These are phyloP conservation scores for Diutina rugosa DNA, from an alignment of 1,139 yeast species.

Conservation along the genomic window DNA sequence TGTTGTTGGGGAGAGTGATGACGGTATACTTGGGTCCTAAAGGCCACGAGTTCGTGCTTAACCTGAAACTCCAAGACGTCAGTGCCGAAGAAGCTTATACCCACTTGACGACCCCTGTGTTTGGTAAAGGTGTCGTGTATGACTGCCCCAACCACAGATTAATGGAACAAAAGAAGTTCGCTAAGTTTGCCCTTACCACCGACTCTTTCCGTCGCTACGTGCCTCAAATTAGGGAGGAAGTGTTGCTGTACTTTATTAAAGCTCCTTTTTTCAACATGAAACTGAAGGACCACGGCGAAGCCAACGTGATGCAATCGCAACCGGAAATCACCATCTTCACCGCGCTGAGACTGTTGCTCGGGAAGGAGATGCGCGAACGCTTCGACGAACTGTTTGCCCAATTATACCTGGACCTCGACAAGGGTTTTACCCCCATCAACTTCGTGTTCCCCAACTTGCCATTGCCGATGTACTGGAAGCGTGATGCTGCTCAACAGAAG, in stretches of 20 bases:
- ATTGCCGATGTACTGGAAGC: conserved; percentile 66
- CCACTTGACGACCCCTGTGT: conserved; percentile 93
- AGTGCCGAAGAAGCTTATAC: conserved; percentile 94
- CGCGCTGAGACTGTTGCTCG: conserved; percentile 82
- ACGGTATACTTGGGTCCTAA: conserved; percentile 94
- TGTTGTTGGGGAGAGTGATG: conserved; percentile 82
- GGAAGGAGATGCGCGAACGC: conserved; percentile 79
- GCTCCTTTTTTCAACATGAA: conserved; percentile 28
- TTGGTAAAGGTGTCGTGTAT: conserved; percentile 93
- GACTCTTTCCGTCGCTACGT: conserved; percentile 81
- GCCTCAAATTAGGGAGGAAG: conserved; percentile 77
- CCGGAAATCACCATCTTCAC: conserved; percentile 96
- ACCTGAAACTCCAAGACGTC: conserved; percentile 80
- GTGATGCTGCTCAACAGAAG: conserved; percentile 80
- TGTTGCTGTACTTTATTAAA: conserved; percentile 43
- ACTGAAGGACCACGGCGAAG: conserved; percentile 32
- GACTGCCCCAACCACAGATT: conserved; percentile 89
- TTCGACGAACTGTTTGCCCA: conserved; percentile 78
- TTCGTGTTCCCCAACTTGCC: conserved; percentile 94
- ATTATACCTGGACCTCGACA: conserved; percentile 82
- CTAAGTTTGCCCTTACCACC: conserved; percentile 75
- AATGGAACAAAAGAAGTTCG: conserved; percentile 98
- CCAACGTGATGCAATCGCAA: conserved; percentile 71
- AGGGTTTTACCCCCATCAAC: conserved; percentile 93
- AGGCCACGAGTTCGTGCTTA: conserved; percentile 93